A percentile compares a stretch with the other conserved stretches of the same genome.
phyloP scores from a whole-genome alignment of 129 eudicot species.

The Chrysanthemum makinoi region DNA sequence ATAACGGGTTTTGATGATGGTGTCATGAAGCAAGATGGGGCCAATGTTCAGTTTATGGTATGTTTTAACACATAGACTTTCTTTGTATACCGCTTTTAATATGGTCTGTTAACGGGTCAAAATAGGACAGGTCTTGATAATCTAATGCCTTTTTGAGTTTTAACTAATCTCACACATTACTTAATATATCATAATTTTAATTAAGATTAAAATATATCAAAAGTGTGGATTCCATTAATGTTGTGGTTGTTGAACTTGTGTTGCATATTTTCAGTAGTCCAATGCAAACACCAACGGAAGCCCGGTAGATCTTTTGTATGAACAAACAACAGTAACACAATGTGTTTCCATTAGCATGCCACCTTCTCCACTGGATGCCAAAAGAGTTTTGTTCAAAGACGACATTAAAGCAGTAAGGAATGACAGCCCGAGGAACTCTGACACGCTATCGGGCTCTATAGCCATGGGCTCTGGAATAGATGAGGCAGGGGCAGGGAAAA shows the following conservation, averaged over 20 bases:
- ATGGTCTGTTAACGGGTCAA: too few relatives aligned
- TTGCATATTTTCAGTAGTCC: conserved; percentile 25
- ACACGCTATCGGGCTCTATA: neutral
- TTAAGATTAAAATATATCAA: too few relatives aligned
- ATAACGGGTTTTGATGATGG: conserved; percentile 41
- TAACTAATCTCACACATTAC: too few relatives aligned
- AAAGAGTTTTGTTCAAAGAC: conserved; percentile 38
- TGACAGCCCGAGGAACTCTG: neutral
- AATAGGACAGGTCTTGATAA: too few relatives aligned
- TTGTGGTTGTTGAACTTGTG: too few relatives aligned
- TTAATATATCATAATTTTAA: too few relatives aligned
- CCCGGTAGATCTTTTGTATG: conserved; percentile 17
- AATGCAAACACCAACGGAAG: too few relatives aligned
- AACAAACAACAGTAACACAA: conserved; percentile 20
- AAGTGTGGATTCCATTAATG: too few relatives aligned
- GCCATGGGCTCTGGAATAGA: conserved; percentile 20
- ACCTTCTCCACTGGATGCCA: conserved; percentile 41
- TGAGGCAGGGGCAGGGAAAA: conserved; percentile 22
- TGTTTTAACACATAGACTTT: neutral
- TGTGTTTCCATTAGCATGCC: conserved; percentile 79
- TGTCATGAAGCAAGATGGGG: conserved; percentile 18
- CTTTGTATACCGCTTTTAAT: too few relatives aligned
- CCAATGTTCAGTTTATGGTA: conserved; percentile 26
- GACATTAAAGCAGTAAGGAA: conserved; percentile 15
- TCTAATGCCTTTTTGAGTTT: too few relatives aligned